Evolutionary conservation across 345 rosid genomes (phyloP), one percentile per base, ranked within the genome.

Genomic region (Citrus sp.): DNA sequence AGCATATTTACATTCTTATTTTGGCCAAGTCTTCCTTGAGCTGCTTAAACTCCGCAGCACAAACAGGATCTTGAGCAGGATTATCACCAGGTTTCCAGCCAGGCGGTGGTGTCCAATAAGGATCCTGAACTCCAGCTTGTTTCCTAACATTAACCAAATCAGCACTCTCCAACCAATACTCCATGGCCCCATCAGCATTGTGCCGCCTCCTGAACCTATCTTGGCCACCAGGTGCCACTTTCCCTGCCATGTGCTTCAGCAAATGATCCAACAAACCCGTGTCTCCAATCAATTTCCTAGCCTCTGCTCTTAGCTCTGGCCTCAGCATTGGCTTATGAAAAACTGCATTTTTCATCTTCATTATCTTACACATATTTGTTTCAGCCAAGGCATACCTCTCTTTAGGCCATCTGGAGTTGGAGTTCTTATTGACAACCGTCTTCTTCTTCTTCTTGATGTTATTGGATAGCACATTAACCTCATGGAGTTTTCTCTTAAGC

Each of bases 231-330:
- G 99, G 98, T 5, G 97, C 96, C 80, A 91, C 91, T 82, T 91
- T 93, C 72, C 97, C 98, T 0, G 96, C 87, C 98, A 97, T 97
- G 82, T 97, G 98, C 86, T 97, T 97, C 76, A 94, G 87, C 86
- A 97, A 77, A 89, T 97, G 98, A 78, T 97, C 98, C 77, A 94
- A 73, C 19, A 97, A 85, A 74, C 99, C 99, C 0, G 99, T 97
- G 79, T 97, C 99, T 3, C 99, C 99, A 0, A 97, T 94, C 77
- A 90, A 77, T 90, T 87, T 97, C 82, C 99, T 87, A 4, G 98
- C 96, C 75, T 91, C 92, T 49, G 83, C 49, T 82, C 98, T 87
- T 79, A 97, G 78, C 55, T 80, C 93, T 25, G 93, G 87, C 90
- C 99, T 93, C 55, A 91, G 75, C 28, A 97, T 91, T 14, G 96